Base-by-base conservation (phyloP, 768 basidiomycete species). In the Holtermannia corniformis region DNA sequence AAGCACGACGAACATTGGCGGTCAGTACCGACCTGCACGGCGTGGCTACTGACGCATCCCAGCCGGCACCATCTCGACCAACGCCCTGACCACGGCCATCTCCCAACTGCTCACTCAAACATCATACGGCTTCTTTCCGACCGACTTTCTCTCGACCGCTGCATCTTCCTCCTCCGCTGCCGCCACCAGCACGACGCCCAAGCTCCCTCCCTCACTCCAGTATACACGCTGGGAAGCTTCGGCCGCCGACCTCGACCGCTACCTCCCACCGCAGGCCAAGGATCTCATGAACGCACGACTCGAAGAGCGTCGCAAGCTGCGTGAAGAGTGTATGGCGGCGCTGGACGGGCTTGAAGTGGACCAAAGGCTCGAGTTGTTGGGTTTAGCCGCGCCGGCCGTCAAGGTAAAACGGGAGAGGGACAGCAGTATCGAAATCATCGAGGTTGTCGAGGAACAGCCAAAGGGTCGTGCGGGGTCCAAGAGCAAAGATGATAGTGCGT, bases 401-500 rank as follows among this genome's bases (percentile, higher is more conserved):
- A 52, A 58, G 44, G 37, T 13, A 10, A 28, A 56, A 27, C 49
- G 46, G 49, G 49, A 50, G 25, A 49, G 20, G 14, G 46, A 57
- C 44, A 50, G 41, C 12, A 23, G 24, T 14, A 48, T 28, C 19
- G 50, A 47, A 14, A 59, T 50, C 23, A 24, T 19, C 2, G 41
- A 23, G 19, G 48, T 45, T 20, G 53, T 49, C 19, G 48, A 56
- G 27, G 45, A 46, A 20, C n/a, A n/a, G n/a, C n/a, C 62, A 16
- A 25, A 23, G 12, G 48, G 47, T 1, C 20, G 32, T 5, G 22
- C 48, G 19, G 37, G 44, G 7, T 47, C 64, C 32, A 55, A 52
- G 26, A 60, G 56, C 44, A 47, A 64, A 24, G 67, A 68, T 40
- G 62, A 59, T 4, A 65, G 63, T 51, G 48, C 52, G 4, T 68